A percentile compares a stretch with the other conserved stretches of the same genome.
Conservation (phyloP, 2,329 filamentous ascomycete species). For the Sarocladiaceae sp. region DNA sequence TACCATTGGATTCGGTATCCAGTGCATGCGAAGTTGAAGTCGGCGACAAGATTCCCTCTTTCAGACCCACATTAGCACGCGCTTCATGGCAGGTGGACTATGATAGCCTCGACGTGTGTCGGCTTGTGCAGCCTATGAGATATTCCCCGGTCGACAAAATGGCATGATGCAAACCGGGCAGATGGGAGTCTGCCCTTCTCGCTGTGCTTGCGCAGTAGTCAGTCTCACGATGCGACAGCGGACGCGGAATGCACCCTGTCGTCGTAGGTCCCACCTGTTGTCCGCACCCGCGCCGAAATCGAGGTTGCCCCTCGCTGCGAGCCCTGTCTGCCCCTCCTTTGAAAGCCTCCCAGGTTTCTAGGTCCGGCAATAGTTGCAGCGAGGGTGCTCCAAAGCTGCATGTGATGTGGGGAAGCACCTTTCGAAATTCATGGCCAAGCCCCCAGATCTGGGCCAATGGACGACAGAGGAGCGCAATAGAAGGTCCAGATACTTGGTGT, state of each 20-base stretch:
- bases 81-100: too few relatives aligned
- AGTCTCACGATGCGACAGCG: background rate
- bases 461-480: background rate
- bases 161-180: constrained; percentile 2
- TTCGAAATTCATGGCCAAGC: background rate
- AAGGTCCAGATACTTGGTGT: background rate
- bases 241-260: constrained; percentile 6
- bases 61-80: background rate
- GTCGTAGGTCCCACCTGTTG: background rate
- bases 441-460: background rate
- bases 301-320: background rate
- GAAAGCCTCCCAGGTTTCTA: too few relatives aligned
- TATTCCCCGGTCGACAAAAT: background rate
- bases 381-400: background rate
- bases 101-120: background rate
- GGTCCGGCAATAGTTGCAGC: background rate
- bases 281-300: constrained; percentile 2
- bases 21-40: background rate
- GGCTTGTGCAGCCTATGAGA: background rate
- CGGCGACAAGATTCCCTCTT: background rate
- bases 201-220: background rate
- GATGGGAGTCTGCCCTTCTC: background rate
- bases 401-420: background rate
- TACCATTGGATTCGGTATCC: background rate
- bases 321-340: background rate